Percentiles rank a stretch among this genome's conserved stretches.
Evolutionary conservation across 2,329 filamentous ascomycete genomes (phyloP).

Genomic region (Monilinia vaccinii-corymbosi): DNA sequence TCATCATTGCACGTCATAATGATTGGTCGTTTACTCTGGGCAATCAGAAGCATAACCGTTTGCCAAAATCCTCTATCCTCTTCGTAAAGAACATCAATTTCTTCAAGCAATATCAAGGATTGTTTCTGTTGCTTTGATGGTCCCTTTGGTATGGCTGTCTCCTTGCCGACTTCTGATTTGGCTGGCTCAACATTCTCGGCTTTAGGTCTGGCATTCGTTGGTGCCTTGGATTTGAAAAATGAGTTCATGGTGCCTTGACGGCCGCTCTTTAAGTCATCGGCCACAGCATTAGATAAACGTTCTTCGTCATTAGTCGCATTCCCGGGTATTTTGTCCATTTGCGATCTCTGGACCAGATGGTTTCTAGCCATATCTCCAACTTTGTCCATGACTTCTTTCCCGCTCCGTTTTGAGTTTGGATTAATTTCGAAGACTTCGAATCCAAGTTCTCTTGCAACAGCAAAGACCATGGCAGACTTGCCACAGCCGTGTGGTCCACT

Average conservation of each 20-base stretch:
- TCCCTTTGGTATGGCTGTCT: slow-evolving; percentile 10
- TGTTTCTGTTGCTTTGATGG: slow-evolving; percentile 59
- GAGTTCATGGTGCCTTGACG: slow-evolving; percentile 71
- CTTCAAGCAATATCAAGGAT: slow-evolving; percentile 87
- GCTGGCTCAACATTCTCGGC: slow-evolving; percentile 23
- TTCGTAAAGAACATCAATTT: slow-evolving; percentile 87
- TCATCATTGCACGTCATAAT: slow-evolving; percentile 95
- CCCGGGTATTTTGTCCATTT: slow-evolving; percentile 26
- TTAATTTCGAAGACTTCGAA: slow-evolving; percentile 97
- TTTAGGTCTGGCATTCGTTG: slow-evolving; percentile 20
- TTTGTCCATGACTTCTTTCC: slow-evolving; percentile 81
- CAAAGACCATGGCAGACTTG: slow-evolving; percentile 88
- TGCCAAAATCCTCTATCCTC: slow-evolving; percentile 95
- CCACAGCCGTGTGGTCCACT: slow-evolving; percentile 86
- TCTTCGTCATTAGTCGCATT: slow-evolving; percentile 29
- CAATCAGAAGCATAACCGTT: slow-evolving; percentile 67
- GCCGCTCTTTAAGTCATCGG: slow-evolving; percentile 52
- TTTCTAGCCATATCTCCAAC: slow-evolving; percentile 97
- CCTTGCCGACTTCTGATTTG: slow-evolving; percentile 13
- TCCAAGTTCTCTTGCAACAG: slow-evolving; percentile 80
- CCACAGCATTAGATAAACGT: slow-evolving; percentile 35
- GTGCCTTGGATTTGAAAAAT: slow-evolving; percentile 60
- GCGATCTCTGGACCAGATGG: slow-evolving; percentile 64
- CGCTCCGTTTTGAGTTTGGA: slow-evolving; percentile 69
- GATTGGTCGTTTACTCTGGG: slow-evolving; percentile 81